Evolutionary conservation across 352 stramenopile genomes (phyloP).

Genomic region (Thraustotheca clavata): DNA sequence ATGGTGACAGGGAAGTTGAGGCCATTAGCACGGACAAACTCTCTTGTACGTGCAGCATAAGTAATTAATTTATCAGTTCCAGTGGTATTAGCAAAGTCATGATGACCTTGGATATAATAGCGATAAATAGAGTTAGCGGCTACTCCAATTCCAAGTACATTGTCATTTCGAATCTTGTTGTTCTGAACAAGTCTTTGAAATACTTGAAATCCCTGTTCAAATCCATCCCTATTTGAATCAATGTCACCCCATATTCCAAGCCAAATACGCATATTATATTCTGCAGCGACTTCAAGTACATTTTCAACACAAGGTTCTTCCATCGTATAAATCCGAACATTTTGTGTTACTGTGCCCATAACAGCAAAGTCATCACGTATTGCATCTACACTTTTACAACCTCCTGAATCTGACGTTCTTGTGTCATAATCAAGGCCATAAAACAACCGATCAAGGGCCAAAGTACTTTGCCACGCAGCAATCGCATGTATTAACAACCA

Average conservation of each 20-base stretch:
- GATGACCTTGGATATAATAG: constrained; percentile 32
- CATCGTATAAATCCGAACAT: constrained; percentile 2
- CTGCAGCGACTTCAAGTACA: not conserved
- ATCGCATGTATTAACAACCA: not conserved
- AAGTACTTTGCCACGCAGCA: not conserved
- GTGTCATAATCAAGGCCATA: constrained; percentile 20
- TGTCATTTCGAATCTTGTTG: constrained; percentile 34
- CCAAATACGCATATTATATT: constrained; percentile 11
- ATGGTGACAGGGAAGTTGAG: constrained; percentile 53
- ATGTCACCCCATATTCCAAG: constrained; percentile 7
- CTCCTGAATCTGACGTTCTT: not conserved
- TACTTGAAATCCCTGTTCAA: constrained; percentile 8
- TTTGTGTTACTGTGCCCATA: not conserved
- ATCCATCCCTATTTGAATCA: not conserved
- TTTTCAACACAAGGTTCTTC: not conserved
- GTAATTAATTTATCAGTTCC: constrained; percentile 32
- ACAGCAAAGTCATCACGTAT: constrained; percentile 6
- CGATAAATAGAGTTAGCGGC: constrained; percentile 64
- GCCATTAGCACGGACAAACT: constrained; percentile 32
- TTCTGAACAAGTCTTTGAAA: constrained; percentile 29
- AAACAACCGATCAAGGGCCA: constrained; percentile 3
- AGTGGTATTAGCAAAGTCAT: not conserved
- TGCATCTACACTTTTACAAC: constrained; percentile 5
- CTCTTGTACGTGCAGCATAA: constrained; percentile 47
- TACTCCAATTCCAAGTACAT: constrained; percentile 49